A percentile compares a stretch with the other conserved stretches of the same genome.
Conservation (phyloP, 2,329 filamentous ascomycete genomes). For the Arthrocladium fulminans region DNA sequence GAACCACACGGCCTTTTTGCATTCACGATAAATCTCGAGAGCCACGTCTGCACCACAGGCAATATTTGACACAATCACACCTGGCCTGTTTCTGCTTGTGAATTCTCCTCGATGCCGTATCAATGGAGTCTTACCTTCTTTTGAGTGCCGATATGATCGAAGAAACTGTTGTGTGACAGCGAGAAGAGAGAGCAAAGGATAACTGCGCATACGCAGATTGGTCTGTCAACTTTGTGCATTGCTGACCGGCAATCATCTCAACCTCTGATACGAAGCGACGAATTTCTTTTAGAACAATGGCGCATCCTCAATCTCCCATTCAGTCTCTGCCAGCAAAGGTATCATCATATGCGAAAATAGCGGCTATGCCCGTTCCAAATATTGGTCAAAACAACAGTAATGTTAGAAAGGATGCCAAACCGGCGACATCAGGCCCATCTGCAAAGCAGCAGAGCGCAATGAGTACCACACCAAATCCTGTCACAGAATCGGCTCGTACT, state of each 20-base stretch:
- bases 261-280: constrained; percentile 22
- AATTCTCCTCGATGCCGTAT: constrained; percentile 10
- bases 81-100: not conserved
- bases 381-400: constrained; percentile 3
- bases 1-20: not conserved
- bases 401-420: constrained; percentile 19
- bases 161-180: constrained; percentile 19
- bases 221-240: constrained; percentile 6
- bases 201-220: constrained; percentile 10
- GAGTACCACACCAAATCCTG: not conserved
- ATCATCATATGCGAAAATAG: constrained; percentile 66
- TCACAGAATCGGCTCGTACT: constrained; percentile 11
- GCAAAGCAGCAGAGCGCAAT: not conserved
- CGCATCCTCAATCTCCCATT: constrained; percentile 23
- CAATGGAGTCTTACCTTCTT: constrained; percentile 21
- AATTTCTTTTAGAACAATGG: constrained; percentile 22
- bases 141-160: constrained; percentile 17
- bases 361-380: constrained; percentile 33
- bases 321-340: constrained; percentile 43
- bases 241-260: not conserved
- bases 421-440: constrained; percentile 18
- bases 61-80: not conserved
- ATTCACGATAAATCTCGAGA: not conserved
- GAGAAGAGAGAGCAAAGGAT: constrained; percentile 11
- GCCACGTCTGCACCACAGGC: not conserved